Percentiles rank a stretch among this genome's conserved stretches.
phyloP scores from a whole-genome alignment of 148 eudicot genomes.

The Euryodendron excelsum region DNA sequence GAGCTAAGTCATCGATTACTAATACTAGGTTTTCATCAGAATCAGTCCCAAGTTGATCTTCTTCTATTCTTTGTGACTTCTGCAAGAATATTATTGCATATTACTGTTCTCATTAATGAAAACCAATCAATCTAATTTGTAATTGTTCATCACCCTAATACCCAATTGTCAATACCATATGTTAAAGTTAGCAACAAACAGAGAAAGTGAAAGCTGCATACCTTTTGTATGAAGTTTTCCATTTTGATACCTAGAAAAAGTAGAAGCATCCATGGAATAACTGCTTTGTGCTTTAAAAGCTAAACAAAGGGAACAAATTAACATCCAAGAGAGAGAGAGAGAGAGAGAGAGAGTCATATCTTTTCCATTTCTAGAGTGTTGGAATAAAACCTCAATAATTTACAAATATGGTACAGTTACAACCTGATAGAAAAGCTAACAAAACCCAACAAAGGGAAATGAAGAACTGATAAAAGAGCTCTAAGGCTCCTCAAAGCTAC shows the following conservation, averaged over 20 bases:
- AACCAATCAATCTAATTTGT: background rate
- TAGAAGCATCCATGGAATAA: background rate
- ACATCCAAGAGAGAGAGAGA: background rate
- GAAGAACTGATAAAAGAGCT: background rate
- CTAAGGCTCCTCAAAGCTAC: background rate
- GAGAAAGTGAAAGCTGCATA: background rate
- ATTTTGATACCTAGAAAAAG: background rate
- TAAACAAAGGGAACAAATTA: background rate
- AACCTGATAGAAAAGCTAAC: background rate
- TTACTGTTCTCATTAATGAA: background rate
- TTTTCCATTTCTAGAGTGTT: background rate
- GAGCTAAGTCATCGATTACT: no score
- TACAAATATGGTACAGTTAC: constrained; percentile 1
- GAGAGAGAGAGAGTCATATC: background rate
- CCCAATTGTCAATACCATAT: background rate
- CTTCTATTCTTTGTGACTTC: background rate
- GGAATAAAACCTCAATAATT: background rate
- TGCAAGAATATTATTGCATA: no score
- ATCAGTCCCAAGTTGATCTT: background rate
- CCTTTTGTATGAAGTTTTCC: background rate
- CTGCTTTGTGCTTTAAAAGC: constrained; percentile 4
- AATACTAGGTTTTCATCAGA: no score
- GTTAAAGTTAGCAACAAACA: background rate
- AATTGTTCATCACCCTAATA: background rate
- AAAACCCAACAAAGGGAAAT: constrained; percentile 1